Conservation (phyloP, 345 rosid genomes). For the Euphorbia tirucalli region DNA sequence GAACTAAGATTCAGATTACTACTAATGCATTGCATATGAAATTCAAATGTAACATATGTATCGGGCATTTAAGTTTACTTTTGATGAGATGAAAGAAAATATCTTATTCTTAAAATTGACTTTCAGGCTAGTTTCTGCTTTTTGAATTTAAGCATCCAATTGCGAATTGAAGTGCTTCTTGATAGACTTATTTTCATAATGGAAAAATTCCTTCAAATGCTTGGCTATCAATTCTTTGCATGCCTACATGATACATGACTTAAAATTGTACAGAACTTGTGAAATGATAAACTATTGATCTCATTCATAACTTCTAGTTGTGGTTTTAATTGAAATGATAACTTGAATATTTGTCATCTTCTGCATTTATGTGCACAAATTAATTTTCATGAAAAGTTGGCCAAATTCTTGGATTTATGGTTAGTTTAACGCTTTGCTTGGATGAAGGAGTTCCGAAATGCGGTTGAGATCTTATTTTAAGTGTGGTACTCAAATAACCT, state of each 20-base stretch:
- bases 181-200: too few relatives aligned
- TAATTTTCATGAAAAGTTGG: background rate
- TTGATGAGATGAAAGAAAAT: too few relatives aligned
- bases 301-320: background rate
- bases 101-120: too few relatives aligned
- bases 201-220: too few relatives aligned
- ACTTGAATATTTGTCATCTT: background rate
- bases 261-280: background rate
- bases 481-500: background rate
- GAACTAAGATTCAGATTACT: too few relatives aligned
- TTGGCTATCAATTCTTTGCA: background rate
- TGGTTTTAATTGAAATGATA: background rate
- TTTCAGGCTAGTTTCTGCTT: too few relatives aligned
- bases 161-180: too few relatives aligned
- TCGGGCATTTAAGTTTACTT: too few relatives aligned
- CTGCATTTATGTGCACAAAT: background rate
- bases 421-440: background rate
- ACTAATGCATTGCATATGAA: background rate
- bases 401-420: background rate
- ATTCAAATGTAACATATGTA: background rate
- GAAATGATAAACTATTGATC: background rate
- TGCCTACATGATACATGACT: too few relatives aligned
- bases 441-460: background rate
- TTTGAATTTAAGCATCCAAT: too few relatives aligned
- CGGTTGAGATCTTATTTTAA: background rate